Conservation (phyloP, 257 asterid genomes). For the Solanum chilense region DNA sequence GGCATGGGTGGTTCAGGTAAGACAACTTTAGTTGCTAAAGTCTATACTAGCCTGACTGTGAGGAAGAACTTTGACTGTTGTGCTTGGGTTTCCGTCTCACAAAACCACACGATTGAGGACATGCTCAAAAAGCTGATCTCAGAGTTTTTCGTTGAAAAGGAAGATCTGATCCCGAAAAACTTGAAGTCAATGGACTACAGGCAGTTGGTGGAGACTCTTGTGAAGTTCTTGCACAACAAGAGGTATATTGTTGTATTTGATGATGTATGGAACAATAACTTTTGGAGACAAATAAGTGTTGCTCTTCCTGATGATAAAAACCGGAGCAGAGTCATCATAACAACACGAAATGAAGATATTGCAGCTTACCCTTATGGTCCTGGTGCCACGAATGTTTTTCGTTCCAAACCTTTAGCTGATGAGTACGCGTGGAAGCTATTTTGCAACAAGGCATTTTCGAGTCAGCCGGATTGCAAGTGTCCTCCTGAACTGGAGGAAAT, state of each 20-base stretch:
- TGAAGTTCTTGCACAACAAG: slow-evolving; percentile 3
- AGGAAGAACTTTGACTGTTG: slow-evolving; percentile 8
- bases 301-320: slow-evolving; percentile 22
- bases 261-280: slow-evolving; percentile 23
- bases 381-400: not conserved
- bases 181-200: slow-evolving; percentile 14
- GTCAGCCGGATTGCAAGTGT: slow-evolving; percentile 2
- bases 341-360: slow-evolving; percentile 20
- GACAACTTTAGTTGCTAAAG: slow-evolving; percentile 14
- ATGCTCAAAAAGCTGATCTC: slow-evolving; percentile 9
- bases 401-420: slow-evolving; percentile 8
- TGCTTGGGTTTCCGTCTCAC: slow-evolving; percentile 21
- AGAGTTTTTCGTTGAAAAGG: slow-evolving; percentile 3
- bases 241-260: slow-evolving; percentile 37
- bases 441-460: slow-evolving; percentile 32
- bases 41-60: slow-evolving; percentile 2
- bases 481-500: slow-evolving; percentile 14
- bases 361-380: slow-evolving; percentile 18
- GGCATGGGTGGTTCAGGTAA: slow-evolving; percentile 17
- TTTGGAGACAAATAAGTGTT: slow-evolving; percentile 18
- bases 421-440: slow-evolving; percentile 37
- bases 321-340: slow-evolving; percentile 38
- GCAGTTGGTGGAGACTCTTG: slow-evolving; percentile 17
- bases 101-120: slow-evolving; percentile 5
- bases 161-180: slow-evolving; percentile 4